Evolutionary conservation across 2,329 filamentous ascomycete species (phyloP), one percentile per base, ranked within the genome.

Genomic region (Cladosporium oxysporum): DNA sequence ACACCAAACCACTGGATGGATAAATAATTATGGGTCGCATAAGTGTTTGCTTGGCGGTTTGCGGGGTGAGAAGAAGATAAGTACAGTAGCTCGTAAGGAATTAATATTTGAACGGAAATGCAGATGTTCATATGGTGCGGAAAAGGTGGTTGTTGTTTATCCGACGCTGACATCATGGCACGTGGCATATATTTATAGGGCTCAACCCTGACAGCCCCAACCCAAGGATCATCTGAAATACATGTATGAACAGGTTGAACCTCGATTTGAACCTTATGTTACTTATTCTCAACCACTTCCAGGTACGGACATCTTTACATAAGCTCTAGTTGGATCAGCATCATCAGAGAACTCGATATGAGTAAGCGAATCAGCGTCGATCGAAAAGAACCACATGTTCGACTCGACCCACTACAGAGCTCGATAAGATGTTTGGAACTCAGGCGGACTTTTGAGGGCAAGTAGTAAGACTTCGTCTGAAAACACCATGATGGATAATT

Each of bases 21-120:
- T 31, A 21, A 57, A 35, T 31, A 57, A 57, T 57, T 57, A 31
- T 57, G 52, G 52, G 52, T 21, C 52, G 52, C 52, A 31, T 29
- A 16, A 12, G 52, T 57, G 2, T 5, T 23, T 16, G 10, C 52
- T 57, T 57, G 52, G 52, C 52, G 29, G 18, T 3, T 8, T 57
- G 52, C 52, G 52, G 52, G 52, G 52, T 47, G 41, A 47, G 41
- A 47, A 47, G n/a, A 47, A 47, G 1, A 10, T 21, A 21, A 47
- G n/a, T 21, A n/a, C n/a, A 47, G n/a, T 11, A 21, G n/a, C n/a
- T 11, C 41, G 10, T 18, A 14, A 41, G 11, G 2, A 18, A 41
- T 41, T 41, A 44, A 47, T 21, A 21, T 10, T 21, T n/a, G n/a
- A n/a, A 47, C 41, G 41, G 41, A 47, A 47, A 47, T 47, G 41